These are phyloP conservation scores for Fonsecaea monophora DNA, from an alignment of 2,329 filamentous ascomycete species.

Conservation along the genomic window DNA sequence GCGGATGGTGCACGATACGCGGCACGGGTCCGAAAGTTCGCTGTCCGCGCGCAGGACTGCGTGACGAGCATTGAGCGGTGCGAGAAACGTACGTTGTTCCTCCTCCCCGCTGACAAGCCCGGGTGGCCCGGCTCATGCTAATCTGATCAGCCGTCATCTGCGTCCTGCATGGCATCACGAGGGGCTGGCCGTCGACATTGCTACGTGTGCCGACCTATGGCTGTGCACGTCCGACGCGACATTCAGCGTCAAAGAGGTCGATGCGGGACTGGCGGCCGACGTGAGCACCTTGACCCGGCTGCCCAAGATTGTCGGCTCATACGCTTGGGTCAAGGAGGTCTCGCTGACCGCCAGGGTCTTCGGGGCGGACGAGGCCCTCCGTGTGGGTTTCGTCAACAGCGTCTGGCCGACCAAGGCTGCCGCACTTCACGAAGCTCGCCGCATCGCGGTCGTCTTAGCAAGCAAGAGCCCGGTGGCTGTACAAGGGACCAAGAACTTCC, in stretches of 20 bases:
- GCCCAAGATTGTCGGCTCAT: conserved; percentile 53
- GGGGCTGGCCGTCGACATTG: conserved; percentile 75
- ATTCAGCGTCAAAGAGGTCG: conserved; percentile 56
- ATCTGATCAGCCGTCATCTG: conserved; percentile 69
- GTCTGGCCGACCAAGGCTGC: conserved; percentile 41
- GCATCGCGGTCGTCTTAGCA: conserved; percentile 70
- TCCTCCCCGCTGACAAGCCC: background rate
- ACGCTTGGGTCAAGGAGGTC: conserved; percentile 56
- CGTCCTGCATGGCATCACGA: conserved; percentile 80
- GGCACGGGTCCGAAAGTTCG: conserved; percentile 67
- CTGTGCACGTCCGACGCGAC: conserved; percentile 46
- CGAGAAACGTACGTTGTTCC: conserved; percentile 73
- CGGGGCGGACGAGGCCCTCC: conserved; percentile 51
- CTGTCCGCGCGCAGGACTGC: conserved; percentile 79
- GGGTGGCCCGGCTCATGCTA: conserved; percentile 49
- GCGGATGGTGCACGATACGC: conserved; percentile 71
- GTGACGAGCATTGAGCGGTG: conserved; percentile 82
- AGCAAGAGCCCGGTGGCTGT: conserved; percentile 87
- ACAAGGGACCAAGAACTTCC: conserved; percentile 82
- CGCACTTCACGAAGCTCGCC: conserved; percentile 64
- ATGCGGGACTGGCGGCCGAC: conserved; percentile 57
- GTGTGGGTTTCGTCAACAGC: conserved; percentile 52
- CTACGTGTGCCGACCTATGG: conserved; percentile 51
- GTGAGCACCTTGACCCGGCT: conserved; percentile 54
- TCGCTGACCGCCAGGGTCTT: conserved; percentile 52